Percentiles rank a stretch among this genome's conserved stretches.
Evolutionary conservation across 2,329 filamentous ascomycete species (phyloP).

Genomic region (Talaromyces atroroseus): DNA sequence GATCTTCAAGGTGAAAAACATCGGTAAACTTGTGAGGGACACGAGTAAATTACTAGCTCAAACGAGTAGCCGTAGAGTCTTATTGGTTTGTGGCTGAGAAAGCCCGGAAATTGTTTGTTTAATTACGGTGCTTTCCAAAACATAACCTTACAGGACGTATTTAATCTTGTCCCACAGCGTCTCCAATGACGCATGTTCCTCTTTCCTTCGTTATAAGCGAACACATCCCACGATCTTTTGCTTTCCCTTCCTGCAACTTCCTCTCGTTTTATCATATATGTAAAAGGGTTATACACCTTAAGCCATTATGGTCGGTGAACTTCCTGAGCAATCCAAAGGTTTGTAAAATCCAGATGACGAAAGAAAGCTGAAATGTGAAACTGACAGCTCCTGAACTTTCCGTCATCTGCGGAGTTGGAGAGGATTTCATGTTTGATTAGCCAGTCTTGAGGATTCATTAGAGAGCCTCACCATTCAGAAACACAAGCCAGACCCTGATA

Average conservation of each 20-base stretch:
- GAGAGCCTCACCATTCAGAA: slow-evolving; percentile 21
- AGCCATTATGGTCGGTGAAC: slow-evolving; percentile 10
- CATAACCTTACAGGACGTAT: background rate
- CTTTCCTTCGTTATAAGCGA: background rate
- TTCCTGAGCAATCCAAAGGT: slow-evolving; percentile 17
- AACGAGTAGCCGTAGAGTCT: background rate
- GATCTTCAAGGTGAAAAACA: too few relatives aligned
- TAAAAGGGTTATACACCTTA: background rate
- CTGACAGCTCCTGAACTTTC: background rate
- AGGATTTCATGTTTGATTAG: background rate
- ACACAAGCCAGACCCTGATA: slow-evolving; percentile 25
- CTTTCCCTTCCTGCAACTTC: background rate
- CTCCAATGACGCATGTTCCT: background rate
- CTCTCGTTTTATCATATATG: background rate
- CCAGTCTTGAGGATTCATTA: slow-evolving; percentile 15
- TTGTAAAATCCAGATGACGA: slow-evolving; percentile 5
- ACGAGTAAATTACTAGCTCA: background rate
- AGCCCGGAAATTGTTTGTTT: background rate
- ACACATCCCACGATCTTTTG: background rate
- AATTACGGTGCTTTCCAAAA: background rate
- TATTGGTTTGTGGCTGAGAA: background rate
- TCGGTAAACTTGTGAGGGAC: background rate
- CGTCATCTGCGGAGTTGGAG: background rate
- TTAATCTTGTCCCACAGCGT: background rate
- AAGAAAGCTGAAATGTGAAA: background rate